Evolutionary conservation across 768 basidiomycete genomes (phyloP), one percentile per base, ranked within the genome.

Genomic region (Tulasnella calospora): DNA sequence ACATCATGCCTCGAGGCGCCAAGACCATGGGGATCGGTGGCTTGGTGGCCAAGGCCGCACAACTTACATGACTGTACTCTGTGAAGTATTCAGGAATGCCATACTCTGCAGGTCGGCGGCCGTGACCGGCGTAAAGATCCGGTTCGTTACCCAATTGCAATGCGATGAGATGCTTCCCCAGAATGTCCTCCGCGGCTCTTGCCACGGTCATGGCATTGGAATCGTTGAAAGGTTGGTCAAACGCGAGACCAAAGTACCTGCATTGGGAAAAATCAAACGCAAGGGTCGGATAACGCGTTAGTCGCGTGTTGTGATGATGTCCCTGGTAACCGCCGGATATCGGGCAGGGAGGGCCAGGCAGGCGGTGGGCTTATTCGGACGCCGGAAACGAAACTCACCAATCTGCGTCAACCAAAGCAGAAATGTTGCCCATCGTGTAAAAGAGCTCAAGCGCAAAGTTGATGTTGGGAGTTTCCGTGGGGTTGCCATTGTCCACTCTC

Each of bases 131-230:
- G 80, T 91, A 94, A 80, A 93, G 87, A 85, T 95, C 93, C 21
- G 92, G 93, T 84, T 94, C 92, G 83, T 94, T 94, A 2, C 90
- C 92, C 1, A 90, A 88, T 82, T 92, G 90, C 10, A 92, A 83
- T 0, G 91, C 93, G n/a, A 91, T 83, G 27, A 94, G 84, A 79
- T 89, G 86, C 72, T 88, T 84, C 1, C 93, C 93, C 1, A 94
- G 85, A 79, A 93, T 90, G 23, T 83, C 80, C 82, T 92, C 87
- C 5, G 89, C 89, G 55, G 87, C 83, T 81, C 89, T 87, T 9
- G 89, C 91, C 40, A 92, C 89, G 6, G 36, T 17, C 57, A 70
- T 38, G 23, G 76, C 76, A 46, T 76, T 76, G 36, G 78, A 71
- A 30, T 71, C 71, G 57, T 78, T 78, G 17, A n/a, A 47, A 35